phyloP scores from a whole-genome alignment of 192 early-diverging fungal genomes.

The Linnemannia elongata region DNA sequence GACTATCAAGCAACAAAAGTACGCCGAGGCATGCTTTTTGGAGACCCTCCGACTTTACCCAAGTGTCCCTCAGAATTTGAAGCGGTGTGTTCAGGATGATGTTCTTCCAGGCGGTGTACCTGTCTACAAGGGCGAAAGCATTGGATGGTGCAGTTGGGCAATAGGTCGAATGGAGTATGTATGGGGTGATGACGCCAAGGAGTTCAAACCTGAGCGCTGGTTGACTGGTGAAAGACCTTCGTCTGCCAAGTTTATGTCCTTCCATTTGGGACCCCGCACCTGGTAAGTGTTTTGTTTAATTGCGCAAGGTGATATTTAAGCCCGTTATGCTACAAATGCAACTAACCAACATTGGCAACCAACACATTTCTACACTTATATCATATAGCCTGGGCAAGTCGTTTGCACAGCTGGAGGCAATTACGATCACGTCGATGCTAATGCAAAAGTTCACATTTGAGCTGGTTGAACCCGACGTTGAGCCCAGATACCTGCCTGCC shows the following conservation, averaged over 20 bases:
- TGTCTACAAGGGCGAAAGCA: constrained; percentile 63
- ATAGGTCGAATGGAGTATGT: constrained; percentile 65
- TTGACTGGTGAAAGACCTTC: constrained; percentile 53
- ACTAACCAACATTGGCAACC: too few species aligned
- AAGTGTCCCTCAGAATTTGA: constrained; percentile 69
- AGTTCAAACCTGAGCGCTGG: constrained; percentile 77
- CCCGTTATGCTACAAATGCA: too few species aligned
- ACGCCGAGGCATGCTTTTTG: constrained; percentile 59
- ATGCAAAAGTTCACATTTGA: constrained; percentile 59
- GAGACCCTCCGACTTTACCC: constrained; percentile 77
- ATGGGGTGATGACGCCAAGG: constrained; percentile 73
- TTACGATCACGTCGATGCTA: constrained; percentile 48
- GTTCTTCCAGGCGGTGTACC: constrained; percentile 71
- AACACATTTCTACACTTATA: too few species aligned
- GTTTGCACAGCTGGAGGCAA: constrained; percentile 58
- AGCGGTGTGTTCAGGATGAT: constrained; percentile 68
- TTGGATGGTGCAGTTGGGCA: constrained; percentile 62
- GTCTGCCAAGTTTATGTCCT: constrained; percentile 63
- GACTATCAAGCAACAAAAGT: constrained; percentile 33
- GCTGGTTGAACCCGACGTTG: constrained; percentile 36
- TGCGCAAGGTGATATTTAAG: neutral
- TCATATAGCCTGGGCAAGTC: constrained; percentile 58
- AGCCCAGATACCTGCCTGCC: constrained; percentile 36
- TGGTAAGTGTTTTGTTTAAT: constrained; percentile 26
- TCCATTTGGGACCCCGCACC: constrained; percentile 68